Evolutionary conservation across 2,329 filamentous ascomycete species (phyloP).

Genomic region (Fusarium denticulatum): DNA sequence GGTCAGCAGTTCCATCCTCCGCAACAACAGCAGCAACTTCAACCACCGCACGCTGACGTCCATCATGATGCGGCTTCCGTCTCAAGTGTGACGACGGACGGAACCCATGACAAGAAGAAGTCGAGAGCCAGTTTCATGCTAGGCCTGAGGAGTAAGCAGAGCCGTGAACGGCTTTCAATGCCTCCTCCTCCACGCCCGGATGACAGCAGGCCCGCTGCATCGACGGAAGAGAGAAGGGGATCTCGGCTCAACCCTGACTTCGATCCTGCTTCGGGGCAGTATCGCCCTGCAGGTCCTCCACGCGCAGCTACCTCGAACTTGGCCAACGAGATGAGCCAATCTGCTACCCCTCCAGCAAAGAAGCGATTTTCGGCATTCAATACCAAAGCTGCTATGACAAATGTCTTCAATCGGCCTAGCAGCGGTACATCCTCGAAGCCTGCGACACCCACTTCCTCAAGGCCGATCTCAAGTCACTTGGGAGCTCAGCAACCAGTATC

Average conservation of each 20-base stretch:
- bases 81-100: slow-evolving; percentile 54
- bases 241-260: slow-evolving; percentile 51
- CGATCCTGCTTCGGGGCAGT: slow-evolving; percentile 25
- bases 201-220: slow-evolving; percentile 28
- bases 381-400: slow-evolving; percentile 46
- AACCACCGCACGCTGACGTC: slow-evolving; percentile 3
- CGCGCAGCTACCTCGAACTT: slow-evolving; percentile 40
- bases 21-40: slow-evolving; percentile 3
- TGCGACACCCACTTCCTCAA: slow-evolving; percentile 29
- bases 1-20: slow-evolving; percentile 15
- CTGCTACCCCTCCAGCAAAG: slow-evolving; percentile 44
- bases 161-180: slow-evolving; percentile 25
- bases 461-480: slow-evolving; percentile 29
- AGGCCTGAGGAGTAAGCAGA: slow-evolving; percentile 32
- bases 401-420: slow-evolving; percentile 43
- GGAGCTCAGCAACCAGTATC: slow-evolving; percentile 18
- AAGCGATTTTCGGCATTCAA: slow-evolving; percentile 58
- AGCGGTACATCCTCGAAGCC: slow-evolving; percentile 26
- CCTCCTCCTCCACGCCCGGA: slow-evolving; percentile 28
- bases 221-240: slow-evolving; percentile 50
- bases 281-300: slow-evolving; percentile 26
- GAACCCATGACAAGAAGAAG: slow-evolving; percentile 48
- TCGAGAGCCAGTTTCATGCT: slow-evolving; percentile 54
- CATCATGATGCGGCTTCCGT: slow-evolving; percentile 54
- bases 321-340: slow-evolving; percentile 30